These are phyloP conservation scores for Glebionis coronaria DNA, from an alignment of 129 eudicot species.

Conservation along the genomic window DNA sequence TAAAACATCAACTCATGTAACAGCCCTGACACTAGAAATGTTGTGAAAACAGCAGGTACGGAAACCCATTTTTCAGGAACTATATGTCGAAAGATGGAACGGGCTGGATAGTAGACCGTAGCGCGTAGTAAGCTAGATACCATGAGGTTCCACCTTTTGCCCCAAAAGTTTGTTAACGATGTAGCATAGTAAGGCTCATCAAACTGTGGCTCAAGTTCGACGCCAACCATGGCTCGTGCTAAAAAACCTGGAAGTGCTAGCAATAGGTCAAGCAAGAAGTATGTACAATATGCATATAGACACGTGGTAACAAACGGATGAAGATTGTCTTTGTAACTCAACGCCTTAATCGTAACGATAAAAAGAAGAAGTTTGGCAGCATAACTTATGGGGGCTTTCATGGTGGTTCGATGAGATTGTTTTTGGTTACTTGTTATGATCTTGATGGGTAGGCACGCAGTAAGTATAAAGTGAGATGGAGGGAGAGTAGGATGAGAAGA, in stretches of 20 bases:
- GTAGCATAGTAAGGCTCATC: conserved; percentile 49
- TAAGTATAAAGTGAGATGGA: conserved; percentile 29
- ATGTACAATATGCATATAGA: conserved; percentile 20
- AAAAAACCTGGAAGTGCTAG: conserved; percentile 18
- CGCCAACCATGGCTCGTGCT: conserved; percentile 19
- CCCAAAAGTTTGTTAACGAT: conserved; percentile 67
- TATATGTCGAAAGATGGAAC: background rate
- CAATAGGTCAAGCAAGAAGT: conserved; percentile 31
- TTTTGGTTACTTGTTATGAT: conserved; percentile 6
- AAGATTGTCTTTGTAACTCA: conserved; percentile 6
- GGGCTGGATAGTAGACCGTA: conserved; percentile 35
- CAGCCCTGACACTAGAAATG: no score
- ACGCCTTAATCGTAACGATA: background rate
- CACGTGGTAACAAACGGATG: conserved; percentile 18
- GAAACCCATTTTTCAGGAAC: conserved; percentile 22
- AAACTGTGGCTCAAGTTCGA: conserved; percentile 53
- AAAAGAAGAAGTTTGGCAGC: conserved; percentile 10
- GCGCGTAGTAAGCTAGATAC: conserved; percentile 41
- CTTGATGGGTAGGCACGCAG: conserved; percentile 49
- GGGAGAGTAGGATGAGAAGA: conserved; percentile 37
- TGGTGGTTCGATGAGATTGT: conserved; percentile 3
- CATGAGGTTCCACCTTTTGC: conserved; percentile 58
- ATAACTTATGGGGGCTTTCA: conserved; percentile 9
- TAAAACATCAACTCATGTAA: conserved; percentile 50
- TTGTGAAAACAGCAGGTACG: conserved; percentile 24